These are phyloP conservation scores for Xylariaceae sp. DNA, from an alignment of 2,329 filamentous ascomycete genomes.

Conservation along the genomic window DNA sequence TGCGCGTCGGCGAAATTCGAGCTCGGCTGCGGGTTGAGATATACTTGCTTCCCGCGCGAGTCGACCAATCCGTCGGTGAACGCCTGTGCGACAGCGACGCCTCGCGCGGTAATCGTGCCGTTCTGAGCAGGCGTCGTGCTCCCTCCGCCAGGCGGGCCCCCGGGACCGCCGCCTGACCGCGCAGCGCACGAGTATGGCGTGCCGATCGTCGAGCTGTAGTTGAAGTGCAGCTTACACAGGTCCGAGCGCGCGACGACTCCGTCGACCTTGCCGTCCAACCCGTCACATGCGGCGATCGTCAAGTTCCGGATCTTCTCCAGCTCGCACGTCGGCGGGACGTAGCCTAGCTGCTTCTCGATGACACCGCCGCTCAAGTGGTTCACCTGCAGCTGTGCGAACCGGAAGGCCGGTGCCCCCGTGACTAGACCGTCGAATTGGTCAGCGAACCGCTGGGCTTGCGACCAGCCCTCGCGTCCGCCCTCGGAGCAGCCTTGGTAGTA, in stretches of 20 bases:
- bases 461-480: conserved; percentile 48
- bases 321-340: conserved; percentile 43
- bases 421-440: conserved; percentile 47
- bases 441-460: conserved; percentile 49
- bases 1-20: conserved; percentile 34
- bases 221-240: conserved; percentile 35
- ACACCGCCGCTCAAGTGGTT: conserved; percentile 40
- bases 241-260: conserved; percentile 46
- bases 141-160: conserved; percentile 16
- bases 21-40: conserved; percentile 34
- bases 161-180: conserved; percentile 26
- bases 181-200: conserved; percentile 41
- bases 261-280: conserved; percentile 52
- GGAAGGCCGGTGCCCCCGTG: conserved; percentile 46
- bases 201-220: conserved; percentile 47
- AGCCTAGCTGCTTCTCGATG: conserved; percentile 38
- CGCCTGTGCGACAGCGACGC: conserved; percentile 29
- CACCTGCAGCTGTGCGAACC: conserved; percentile 44
- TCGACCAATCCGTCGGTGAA: conserved; percentile 38
- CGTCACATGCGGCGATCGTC: conserved; percentile 54
- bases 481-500: conserved; percentile 57
- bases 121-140: conserved; percentile 24
- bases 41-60: conserved; percentile 35
- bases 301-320: conserved; percentile 48
- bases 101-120: conserved; percentile 30